A percentile compares a stretch with the other conserved stretches of the same genome.
Evolutionary conservation across 805 yeast species (phyloP).

Genomic region (Monosporozyma unispora): DNA sequence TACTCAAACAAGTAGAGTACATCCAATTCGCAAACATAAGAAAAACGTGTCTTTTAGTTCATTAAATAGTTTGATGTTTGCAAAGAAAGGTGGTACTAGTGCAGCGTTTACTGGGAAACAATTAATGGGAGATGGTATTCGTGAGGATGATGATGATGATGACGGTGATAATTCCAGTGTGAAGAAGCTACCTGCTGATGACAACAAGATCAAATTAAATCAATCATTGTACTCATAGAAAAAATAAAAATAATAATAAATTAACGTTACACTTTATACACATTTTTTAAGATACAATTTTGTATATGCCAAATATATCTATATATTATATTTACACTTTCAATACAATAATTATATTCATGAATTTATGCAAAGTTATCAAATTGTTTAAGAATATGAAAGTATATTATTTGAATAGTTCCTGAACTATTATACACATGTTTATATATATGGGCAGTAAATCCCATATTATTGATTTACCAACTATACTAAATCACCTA

Average conservation of each 20-base stretch:
- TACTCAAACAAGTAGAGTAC: constrained; percentile 13
- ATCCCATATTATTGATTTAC: not conserved
- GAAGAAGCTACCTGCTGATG: constrained; percentile 2
- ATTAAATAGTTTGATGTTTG: constrained; percentile 27
- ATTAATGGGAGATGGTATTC: constrained; percentile 25
- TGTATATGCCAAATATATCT: not conserved
- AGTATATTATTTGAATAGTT: not conserved
- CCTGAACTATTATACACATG: not conserved
- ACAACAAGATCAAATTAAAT: constrained; percentile 20
- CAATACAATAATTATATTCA: not conserved
- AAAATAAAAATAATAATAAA: constrained; percentile 2
- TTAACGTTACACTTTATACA: not conserved
- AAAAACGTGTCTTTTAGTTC: constrained; percentile 30
- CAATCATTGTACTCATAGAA: constrained; percentile 24
- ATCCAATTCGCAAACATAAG: constrained; percentile 26
- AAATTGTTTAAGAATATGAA: not conserved
- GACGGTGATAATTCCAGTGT: not conserved
- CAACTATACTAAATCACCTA: constrained; percentile 27
- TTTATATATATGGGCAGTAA: not conserved
- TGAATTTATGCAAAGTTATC: not conserved
- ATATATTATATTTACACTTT: not conserved
- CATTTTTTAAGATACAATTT: not conserved
- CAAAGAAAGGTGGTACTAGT: constrained; percentile 21
- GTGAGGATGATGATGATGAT: constrained; percentile 23
- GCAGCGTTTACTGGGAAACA: constrained; percentile 19